A percentile compares a stretch with the other conserved stretches of the same genome.
Evolutionary conservation across 1,139 yeast genomes (phyloP).

Genomic region (Zygoascus hellenicus): DNA sequence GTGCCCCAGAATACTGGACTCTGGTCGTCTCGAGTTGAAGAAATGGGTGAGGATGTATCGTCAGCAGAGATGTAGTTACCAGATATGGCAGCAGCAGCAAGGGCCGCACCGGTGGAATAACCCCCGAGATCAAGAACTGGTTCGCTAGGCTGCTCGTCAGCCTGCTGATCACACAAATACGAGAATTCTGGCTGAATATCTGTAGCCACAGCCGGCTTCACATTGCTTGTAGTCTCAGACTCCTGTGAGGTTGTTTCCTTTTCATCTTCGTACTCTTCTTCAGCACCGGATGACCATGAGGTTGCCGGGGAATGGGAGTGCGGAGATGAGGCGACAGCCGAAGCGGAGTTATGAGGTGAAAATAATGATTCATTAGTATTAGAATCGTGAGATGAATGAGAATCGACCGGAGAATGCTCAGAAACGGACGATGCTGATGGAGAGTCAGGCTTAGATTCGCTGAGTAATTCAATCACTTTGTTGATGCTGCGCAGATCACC

Average conservation of each 20-base stretch:
- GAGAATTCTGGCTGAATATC: neutral
- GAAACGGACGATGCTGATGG: neutral
- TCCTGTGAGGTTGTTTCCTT: neutral
- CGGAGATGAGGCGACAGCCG: conserved; percentile 1
- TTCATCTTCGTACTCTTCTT: neutral
- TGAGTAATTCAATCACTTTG: conserved; percentile 22
- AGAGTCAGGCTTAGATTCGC: conserved; percentile 13
- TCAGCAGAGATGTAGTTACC: conserved; percentile 7
- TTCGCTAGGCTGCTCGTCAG: neutral
- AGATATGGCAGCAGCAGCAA: conserved; percentile 23
- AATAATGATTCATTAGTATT: conserved; percentile 8
- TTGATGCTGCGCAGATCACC: conserved; percentile 23
- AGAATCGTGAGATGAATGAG: neutral
- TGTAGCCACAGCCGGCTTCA: neutral
- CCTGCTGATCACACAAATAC: neutral
- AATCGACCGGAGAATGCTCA: neutral
- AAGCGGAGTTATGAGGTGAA: neutral
- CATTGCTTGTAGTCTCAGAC: neutral
- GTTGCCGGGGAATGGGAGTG: conserved; percentile 7
- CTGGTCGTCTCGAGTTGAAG: neutral
- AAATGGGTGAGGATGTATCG: neutral
- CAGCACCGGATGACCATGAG: neutral
- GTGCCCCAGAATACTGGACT: conserved; percentile 16
- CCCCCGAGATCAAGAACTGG: conserved; percentile 18
- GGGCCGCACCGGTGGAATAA: conserved; percentile 20